Evolutionary conservation across 2,329 filamentous ascomycete species (phyloP).

Genomic region (Blastomyces percursus): DNA sequence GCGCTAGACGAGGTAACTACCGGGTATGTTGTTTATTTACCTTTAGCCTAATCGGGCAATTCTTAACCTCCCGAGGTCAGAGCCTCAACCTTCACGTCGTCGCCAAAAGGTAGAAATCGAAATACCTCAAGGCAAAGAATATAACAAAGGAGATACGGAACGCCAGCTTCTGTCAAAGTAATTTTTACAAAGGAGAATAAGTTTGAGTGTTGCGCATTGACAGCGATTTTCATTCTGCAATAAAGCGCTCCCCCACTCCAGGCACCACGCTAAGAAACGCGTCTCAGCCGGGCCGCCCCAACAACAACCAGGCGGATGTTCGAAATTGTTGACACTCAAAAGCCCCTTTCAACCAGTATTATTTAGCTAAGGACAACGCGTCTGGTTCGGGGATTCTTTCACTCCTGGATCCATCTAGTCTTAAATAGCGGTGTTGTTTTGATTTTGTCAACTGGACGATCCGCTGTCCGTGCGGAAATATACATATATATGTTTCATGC

Average conservation of each 20-base stretch:
- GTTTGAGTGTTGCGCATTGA: neutral
- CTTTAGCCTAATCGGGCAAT: conserved; percentile 8
- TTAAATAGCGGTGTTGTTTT: neutral
- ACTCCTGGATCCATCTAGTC: no score
- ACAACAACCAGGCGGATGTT: neutral
- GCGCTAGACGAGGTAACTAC: neutral
- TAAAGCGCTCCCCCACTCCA: neutral
- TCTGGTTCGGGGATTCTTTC: neutral
- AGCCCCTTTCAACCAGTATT: neutral
- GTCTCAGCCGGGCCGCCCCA: neutral
- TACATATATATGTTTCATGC: neutral
- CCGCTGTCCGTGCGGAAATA: neutral
- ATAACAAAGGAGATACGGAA: neutral
- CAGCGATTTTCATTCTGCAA: neutral
- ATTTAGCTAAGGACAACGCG: neutral
- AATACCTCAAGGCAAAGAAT: neutral
- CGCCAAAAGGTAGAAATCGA: neutral
- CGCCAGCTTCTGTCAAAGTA: neutral
- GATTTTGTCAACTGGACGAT: neutral
- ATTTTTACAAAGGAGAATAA: neutral
- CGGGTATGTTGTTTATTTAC: conserved; percentile 8
- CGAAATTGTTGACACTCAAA: neutral
- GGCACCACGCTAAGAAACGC: neutral
- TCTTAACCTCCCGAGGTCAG: neutral
- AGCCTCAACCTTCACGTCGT: neutral